phyloP scores from a whole-genome alignment of 805 yeast species.

The Saturnispora gosingensis region DNA sequence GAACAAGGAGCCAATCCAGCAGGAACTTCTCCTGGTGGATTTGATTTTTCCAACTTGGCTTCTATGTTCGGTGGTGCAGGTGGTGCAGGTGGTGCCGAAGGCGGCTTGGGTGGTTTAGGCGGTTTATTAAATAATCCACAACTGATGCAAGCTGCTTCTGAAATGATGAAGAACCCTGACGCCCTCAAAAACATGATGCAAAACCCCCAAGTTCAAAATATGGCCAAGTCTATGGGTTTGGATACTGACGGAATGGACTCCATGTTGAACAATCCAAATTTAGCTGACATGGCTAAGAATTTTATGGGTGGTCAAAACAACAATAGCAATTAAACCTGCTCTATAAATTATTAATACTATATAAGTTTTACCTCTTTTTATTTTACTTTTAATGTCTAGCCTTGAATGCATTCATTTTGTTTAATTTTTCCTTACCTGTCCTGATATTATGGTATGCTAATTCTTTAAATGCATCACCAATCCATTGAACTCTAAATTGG shows the following conservation, averaged over 20 bases:
- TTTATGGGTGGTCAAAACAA: conserved; percentile 42
- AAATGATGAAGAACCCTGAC: conserved; percentile 78
- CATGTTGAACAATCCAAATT: conserved; percentile 72
- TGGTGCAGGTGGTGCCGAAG: conserved; percentile 54
- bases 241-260: conserved; percentile 57
- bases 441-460: conserved; percentile 22
- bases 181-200: conserved; percentile 67
- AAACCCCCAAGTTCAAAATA: conserved; percentile 82
- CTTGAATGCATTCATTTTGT: background rate
- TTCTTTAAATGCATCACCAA: conserved; percentile 30
- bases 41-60: conserved; percentile 55
- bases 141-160: conserved; percentile 80
- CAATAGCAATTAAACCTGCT: conserved; percentile 13
- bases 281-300: conserved; percentile 60
- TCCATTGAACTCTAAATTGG: conserved; percentile 37
- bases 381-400: background rate
- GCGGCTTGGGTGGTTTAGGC: conserved; percentile 68
- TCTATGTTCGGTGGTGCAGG: conserved; percentile 33
- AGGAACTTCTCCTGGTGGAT: conserved; percentile 39
- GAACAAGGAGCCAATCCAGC: conserved; percentile 21
- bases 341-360: background rate
- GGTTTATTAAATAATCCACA: conserved; percentile 73
- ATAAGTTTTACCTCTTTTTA: background rate
- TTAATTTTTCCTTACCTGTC: background rate
- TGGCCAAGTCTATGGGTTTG: conserved; percentile 70